Evolutionary conservation across 192 early-diverging fungal species (phyloP).

Genomic region (Backusella tuberculispora): DNA sequence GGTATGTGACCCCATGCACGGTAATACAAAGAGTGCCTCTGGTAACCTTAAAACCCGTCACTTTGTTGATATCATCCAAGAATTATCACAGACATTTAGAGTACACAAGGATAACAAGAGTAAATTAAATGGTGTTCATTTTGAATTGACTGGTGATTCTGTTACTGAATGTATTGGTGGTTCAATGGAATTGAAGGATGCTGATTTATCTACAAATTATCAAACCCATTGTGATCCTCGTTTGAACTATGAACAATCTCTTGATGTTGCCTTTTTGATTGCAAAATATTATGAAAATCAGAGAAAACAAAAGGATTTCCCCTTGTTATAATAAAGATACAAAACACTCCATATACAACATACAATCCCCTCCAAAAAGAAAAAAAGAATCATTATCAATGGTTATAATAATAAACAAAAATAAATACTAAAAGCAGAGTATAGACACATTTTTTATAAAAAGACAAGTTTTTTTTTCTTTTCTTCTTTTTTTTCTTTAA

Average conservation of each 20-base stretch:
- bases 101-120: slow-evolving; percentile 80
- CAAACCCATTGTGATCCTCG: slow-evolving; percentile 97
- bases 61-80: slow-evolving; percentile 86
- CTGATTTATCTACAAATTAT: slow-evolving; percentile 87
- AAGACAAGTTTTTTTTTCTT: too few species aligned
- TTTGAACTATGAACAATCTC: slow-evolving; percentile 95
- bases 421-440: background rate
- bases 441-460: background rate
- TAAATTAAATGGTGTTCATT: slow-evolving; percentile 91
- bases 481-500: too few species aligned
- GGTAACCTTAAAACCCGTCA: slow-evolving; percentile 90
- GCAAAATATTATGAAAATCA: slow-evolving; percentile 82
- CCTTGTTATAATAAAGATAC: slow-evolving; percentile 18
- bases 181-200: slow-evolving; percentile 90
- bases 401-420: background rate
- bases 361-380: background rate
- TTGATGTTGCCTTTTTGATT: slow-evolving; percentile 97
- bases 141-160: slow-evolving; percentile 95
- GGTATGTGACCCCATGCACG: slow-evolving; percentile 99
- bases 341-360: background rate
- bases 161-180: slow-evolving; percentile 97
- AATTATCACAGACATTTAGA: slow-evolving; percentile 81
- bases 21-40: slow-evolving; percentile 87
- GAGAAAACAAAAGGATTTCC: slow-evolving; percentile 41
- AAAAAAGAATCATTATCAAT: background rate